Evolutionary conservation across 2,329 filamentous ascomycete species (phyloP).

Genomic region (Dichotomopilus funicola): DNA sequence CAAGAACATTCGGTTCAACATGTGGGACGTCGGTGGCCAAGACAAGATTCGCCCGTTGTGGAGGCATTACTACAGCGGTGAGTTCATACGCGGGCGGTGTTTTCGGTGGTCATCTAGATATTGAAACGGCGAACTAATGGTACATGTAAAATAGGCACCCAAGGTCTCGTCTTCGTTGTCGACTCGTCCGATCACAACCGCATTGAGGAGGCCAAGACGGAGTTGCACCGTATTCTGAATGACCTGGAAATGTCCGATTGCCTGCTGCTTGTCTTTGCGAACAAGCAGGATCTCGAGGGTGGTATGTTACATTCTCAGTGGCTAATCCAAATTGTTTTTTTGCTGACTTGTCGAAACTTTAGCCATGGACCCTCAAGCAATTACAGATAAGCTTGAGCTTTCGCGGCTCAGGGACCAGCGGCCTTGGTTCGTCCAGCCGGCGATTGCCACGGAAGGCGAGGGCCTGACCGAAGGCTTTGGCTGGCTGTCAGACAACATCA

Average conservation of each 20-base stretch:
- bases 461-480: constrained; percentile 75
- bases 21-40: constrained; percentile 98
- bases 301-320: constrained; percentile 42
- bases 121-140: too few species aligned
- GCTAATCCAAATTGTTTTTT: not conserved
- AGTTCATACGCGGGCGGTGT: constrained; percentile 23
- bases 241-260: constrained; percentile 97
- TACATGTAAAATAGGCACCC: constrained; percentile 58
- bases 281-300: constrained; percentile 93
- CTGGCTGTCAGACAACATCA: constrained; percentile 81
- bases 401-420: constrained; percentile 67
- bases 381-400: constrained; percentile 71
- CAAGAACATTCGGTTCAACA: constrained; percentile 99
- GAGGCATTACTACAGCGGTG: constrained; percentile 92
- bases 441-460: constrained; percentile 74
- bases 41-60: constrained; percentile 97
- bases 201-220: constrained; percentile 87
- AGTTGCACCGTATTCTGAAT: constrained; percentile 95
- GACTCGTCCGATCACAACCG: constrained; percentile 88
- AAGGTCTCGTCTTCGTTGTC: constrained; percentile 97
- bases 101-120: too few species aligned
- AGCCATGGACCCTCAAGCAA: constrained; percentile 75
- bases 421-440: constrained; percentile 79
- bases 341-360: constrained; percentile 12
- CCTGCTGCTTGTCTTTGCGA: constrained; percentile 89